These are phyloP conservation scores for Saccharomycopsis olivae DNA, from an alignment of 805 yeast species.

Conservation along the genomic window DNA sequence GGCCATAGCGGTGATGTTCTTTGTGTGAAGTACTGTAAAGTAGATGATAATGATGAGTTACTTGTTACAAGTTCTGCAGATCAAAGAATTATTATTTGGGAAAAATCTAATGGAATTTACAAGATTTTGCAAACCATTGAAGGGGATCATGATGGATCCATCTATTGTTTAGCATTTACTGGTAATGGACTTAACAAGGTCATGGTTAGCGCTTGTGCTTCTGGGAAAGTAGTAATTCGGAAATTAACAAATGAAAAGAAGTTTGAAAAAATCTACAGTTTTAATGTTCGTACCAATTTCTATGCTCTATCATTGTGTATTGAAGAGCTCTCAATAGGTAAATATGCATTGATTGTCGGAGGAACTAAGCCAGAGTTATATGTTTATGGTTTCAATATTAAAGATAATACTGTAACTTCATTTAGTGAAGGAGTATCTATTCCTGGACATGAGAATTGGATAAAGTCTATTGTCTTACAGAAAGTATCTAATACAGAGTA, in stretches of 20 bases:
- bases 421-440: slow-evolving; percentile 40
- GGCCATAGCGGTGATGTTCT: slow-evolving; percentile 55
- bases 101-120: slow-evolving; percentile 16
- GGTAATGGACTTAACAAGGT: slow-evolving; percentile 22
- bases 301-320: slow-evolving; percentile 30
- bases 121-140: slow-evolving; percentile 25
- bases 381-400: slow-evolving; percentile 35
- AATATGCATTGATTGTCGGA: slow-evolving; percentile 53
- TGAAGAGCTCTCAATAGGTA: slow-evolving; percentile 18
- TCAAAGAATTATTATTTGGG: slow-evolving; percentile 52
- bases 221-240: slow-evolving; percentile 51
- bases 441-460: slow-evolving; percentile 96
- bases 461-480: slow-evolving; percentile 59
- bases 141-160: slow-evolving; percentile 35
- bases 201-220: slow-evolving; percentile 53
- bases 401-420: slow-evolving; percentile 13
- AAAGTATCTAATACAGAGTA: slow-evolving; percentile 39
- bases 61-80: slow-evolving; percentile 65
- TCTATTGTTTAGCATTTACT: slow-evolving; percentile 38
- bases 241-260: slow-evolving; percentile 20
- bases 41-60: slow-evolving; percentile 31
- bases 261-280: slow-evolving; percentile 21
- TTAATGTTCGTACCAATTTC: slow-evolving; percentile 31
- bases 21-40: slow-evolving; percentile 45
- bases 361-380: slow-evolving; percentile 52